Evolutionary conservation across 2,329 filamentous ascomycete genomes (phyloP), one percentile per base, ranked within the genome.

Genomic region (Madurella fahalii): DNA sequence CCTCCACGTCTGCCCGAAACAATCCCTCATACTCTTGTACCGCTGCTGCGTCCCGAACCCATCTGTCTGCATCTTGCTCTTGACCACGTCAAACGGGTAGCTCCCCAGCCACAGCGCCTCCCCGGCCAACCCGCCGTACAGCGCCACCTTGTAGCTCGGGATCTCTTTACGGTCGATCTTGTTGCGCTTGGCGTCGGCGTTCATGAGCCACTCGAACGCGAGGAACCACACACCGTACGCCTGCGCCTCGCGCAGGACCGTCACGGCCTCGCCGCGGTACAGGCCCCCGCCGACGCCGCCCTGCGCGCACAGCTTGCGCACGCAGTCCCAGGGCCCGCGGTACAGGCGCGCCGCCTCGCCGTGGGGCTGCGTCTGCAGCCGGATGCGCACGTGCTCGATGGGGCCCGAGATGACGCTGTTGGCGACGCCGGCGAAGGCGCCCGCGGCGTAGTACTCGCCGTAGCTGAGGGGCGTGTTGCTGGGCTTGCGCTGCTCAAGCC

Each of bases 51-150:
- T 58, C 4, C 89, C 90, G 68, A 96, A 94, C 0, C 89, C 92
- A 74, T 99, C 94, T 55, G 87, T 96, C 81, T 99, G 94, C 93
- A 97, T 96, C 83, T 96, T 97, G 74, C 90, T 96, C 87, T 99
- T 99, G 74, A 99, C 75, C 30, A 99, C 93, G 73, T 99, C 94
- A 61, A 99, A 87, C 18, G 94, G 94, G 74, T 99, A 99, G 68
- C 90, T 95, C 37, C 81, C 81, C 52, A 99, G 77, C 94, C 94
- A 99, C 54, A 99, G 81, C 50, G 85, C 90, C 78, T 99, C 94
- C 63, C 94, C 94, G 0, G 94, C 94, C 40, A 99, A 72, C 43
- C 94, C 94, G 61, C 94, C 94, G 70, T 97, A 99, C 12, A 90
- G 75, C 12, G 94, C 94, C 47, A 99, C 84, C 75, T 96, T 97